Conservation (phyloP, 2,329 filamentous ascomycete species). For the Diaporthe amygdali region DNA sequence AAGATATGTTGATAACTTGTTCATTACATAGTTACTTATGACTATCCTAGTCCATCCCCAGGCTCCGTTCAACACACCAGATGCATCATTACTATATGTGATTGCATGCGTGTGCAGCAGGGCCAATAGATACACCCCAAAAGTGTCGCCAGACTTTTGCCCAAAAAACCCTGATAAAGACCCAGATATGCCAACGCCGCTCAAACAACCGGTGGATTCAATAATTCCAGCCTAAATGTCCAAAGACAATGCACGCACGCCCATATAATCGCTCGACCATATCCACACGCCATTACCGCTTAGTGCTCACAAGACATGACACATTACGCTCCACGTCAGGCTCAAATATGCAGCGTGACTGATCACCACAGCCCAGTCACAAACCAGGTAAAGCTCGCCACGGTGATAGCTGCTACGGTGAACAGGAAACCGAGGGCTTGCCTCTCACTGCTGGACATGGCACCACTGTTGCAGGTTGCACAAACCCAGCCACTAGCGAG, state of each 20-base stretch:
- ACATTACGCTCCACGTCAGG: not conserved
- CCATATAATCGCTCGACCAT: slow-evolving; percentile 17
- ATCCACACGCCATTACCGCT: slow-evolving; percentile 22
- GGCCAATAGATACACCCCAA: slow-evolving; percentile 1
- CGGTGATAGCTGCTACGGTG: slow-evolving; percentile 60
- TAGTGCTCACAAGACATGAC: slow-evolving; percentile 10
- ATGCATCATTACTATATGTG: slow-evolving; percentile 18
- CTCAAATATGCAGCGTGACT: not conserved
- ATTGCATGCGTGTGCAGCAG: slow-evolving; percentile 1
- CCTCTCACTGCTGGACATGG: slow-evolving; percentile 50
- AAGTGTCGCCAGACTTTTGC: not conserved
- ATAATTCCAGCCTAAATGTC: not conserved
- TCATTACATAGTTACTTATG: slow-evolving; percentile 13
- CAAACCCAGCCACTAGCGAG: slow-evolving; percentile 58
- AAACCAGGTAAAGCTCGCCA: slow-evolving; percentile 69
- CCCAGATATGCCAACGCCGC: slow-evolving; percentile 20
- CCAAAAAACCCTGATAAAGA: not conserved
- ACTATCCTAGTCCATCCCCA: slow-evolving; percentile 5
- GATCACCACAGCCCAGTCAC: slow-evolving; percentile 52
- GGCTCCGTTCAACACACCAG: slow-evolving; percentile 4
- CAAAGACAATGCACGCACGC: slow-evolving; percentile 10
- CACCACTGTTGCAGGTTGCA: slow-evolving; percentile 62
- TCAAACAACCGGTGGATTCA: not conserved
- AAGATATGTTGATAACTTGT: slow-evolving; percentile 1
- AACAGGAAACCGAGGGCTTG: slow-evolving; percentile 56